Conservation (phyloP, 768 basidiomycete species). For the Suillus placidus region DNA sequence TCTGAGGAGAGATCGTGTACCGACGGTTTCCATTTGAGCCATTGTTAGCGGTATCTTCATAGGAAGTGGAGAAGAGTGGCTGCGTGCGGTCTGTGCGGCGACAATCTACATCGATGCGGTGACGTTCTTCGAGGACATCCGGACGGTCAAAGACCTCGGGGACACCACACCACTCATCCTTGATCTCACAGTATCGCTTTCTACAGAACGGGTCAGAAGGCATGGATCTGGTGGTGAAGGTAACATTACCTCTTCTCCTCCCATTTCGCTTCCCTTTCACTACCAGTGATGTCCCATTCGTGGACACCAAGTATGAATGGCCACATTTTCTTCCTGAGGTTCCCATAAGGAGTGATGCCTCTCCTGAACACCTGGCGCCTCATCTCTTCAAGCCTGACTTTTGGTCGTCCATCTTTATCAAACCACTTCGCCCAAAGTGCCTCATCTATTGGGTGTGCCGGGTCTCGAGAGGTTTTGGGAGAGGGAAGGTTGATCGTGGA, state of each 20-base stretch:
- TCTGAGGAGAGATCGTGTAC: slow-evolving; percentile 75
- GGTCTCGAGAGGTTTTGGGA: slow-evolving; percentile 82
- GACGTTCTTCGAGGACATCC: slow-evolving; percentile 87
- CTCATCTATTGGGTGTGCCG: slow-evolving; percentile 74
- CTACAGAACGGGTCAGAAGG: slow-evolving; percentile 39
- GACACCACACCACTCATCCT: slow-evolving; percentile 81
- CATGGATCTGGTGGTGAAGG: background rate
- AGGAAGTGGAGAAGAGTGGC: slow-evolving; percentile 71
- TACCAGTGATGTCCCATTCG: slow-evolving; percentile 72
- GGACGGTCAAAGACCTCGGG: slow-evolving; percentile 80
- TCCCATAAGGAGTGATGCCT: slow-evolving; percentile 59
- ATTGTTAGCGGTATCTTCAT: slow-evolving; percentile 38
- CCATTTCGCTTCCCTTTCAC: slow-evolving; percentile 64
- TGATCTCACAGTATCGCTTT: slow-evolving; percentile 67
- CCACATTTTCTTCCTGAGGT: slow-evolving; percentile 78
- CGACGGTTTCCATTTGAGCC: slow-evolving; percentile 53
- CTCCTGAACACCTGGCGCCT: slow-evolving; percentile 76
- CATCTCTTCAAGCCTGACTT: slow-evolving; percentile 68
- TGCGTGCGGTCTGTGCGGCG: slow-evolving; percentile 95
- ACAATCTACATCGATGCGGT: slow-evolving; percentile 95
- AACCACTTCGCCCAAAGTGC: slow-evolving; percentile 82
- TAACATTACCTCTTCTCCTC: slow-evolving; percentile 58
- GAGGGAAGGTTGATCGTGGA: slow-evolving; percentile 78
- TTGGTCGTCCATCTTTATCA: slow-evolving; percentile 66
- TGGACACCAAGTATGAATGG: slow-evolving; percentile 87